phyloP scores from a whole-genome alignment of 1,284 basidiomycete genomes.

The Cutaneotrichosporon cutaneum region DNA sequence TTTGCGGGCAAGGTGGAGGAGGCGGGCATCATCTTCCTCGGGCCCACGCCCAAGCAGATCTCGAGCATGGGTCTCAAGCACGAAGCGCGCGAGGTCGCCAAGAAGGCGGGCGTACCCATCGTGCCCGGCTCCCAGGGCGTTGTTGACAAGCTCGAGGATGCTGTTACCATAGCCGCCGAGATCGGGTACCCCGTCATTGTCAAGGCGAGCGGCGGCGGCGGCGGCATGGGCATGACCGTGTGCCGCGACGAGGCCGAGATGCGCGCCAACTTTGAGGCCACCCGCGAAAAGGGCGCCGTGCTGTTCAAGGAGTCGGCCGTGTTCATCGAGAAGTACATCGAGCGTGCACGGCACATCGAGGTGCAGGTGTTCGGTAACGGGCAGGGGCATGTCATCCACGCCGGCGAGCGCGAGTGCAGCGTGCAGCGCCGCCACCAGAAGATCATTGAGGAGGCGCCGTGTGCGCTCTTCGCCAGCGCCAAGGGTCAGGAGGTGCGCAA shows the following conservation, averaged over 20 bases:
- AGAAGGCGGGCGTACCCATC: slow-evolving; percentile 58
- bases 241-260: slow-evolving; percentile 58
- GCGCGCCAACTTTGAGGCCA: slow-evolving; percentile 52
- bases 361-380: slow-evolving; percentile 72
- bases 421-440: slow-evolving; percentile 72
- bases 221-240: slow-evolving; percentile 68
- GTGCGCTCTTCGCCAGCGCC: slow-evolving; percentile 56
- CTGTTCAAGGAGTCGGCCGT: slow-evolving; percentile 61
- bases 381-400: slow-evolving; percentile 59
- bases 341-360: slow-evolving; percentile 63
- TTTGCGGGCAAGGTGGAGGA: slow-evolving; percentile 60
- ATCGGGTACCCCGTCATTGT: slow-evolving; percentile 60
- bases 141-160: slow-evolving; percentile 56
- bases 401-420: slow-evolving; percentile 70
- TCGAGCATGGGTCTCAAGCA: slow-evolving; percentile 65
- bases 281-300: slow-evolving; percentile 48
- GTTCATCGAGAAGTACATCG: slow-evolving; percentile 65
- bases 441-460: slow-evolving; percentile 64
- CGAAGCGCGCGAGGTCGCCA: slow-evolving; percentile 59
- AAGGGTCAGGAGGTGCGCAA: slow-evolving; percentile 49
- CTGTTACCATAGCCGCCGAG: slow-evolving; percentile 52
- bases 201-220: slow-evolving; percentile 69
- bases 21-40: slow-evolving; percentile 62
- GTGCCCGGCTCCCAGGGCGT: slow-evolving; percentile 61
- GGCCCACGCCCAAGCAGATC: slow-evolving; percentile 61